phyloP scores from a whole-genome alignment of 495 filamentous ascomycete species.

The Hypoxylon fuscum region DNA sequence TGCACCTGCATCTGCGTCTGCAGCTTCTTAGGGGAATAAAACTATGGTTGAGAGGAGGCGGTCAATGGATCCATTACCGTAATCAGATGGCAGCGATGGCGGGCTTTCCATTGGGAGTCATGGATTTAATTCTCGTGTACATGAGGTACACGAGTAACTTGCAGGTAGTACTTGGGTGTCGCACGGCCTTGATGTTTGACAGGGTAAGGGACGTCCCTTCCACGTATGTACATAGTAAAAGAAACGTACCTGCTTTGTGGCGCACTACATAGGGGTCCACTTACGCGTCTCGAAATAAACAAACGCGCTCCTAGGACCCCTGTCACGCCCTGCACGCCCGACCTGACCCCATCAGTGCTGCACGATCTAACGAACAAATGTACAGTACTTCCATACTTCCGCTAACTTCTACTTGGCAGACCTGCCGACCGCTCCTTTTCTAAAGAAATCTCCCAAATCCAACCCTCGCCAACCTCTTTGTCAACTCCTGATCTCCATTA shows the following conservation, averaged over 20 bases:
- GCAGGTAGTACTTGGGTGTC: constrained; percentile 5
- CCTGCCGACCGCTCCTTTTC: constrained; percentile 37
- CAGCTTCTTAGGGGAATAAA: constrained; percentile 15
- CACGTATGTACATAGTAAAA: no score
- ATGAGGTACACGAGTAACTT: constrained; percentile 5
- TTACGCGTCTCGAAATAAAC: constrained; percentile 41
- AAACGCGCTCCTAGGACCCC: constrained; percentile 34
- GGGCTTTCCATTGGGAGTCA: neutral
- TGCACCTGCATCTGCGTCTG: constrained; percentile 20
- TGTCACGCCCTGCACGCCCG: constrained; percentile 1
- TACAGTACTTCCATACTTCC: constrained; percentile 14
- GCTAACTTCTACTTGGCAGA: constrained; percentile 20
- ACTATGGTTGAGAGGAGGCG: constrained; percentile 18
- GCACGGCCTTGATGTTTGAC: constrained; percentile 13
- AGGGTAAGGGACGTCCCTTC: constrained; percentile 19
- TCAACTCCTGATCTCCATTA: constrained; percentile 28
- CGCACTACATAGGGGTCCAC: constrained; percentile 26
- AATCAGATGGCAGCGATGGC: no score
- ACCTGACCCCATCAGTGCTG: constrained; percentile 1
- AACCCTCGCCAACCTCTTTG: constrained; percentile 16
- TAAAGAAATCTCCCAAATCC: constrained; percentile 25
- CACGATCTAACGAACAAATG: constrained; percentile 26
- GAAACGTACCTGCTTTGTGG: constrained; percentile 27
- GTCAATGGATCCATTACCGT: constrained; percentile 11
- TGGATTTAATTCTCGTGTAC: no score